Base-by-base conservation (phyloP, 305 asterid species). In the Fraxinus paxiana region DNA sequence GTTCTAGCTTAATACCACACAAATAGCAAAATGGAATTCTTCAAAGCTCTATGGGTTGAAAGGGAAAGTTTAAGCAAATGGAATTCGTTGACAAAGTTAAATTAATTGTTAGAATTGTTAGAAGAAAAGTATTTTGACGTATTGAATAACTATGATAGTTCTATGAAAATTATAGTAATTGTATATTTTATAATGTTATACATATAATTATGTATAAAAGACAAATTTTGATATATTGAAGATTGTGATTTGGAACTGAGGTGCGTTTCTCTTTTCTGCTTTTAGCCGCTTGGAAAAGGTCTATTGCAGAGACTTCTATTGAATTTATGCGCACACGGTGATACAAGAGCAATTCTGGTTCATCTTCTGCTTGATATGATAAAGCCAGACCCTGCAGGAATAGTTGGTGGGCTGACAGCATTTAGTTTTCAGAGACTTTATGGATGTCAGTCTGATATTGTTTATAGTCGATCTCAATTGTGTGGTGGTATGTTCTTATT, bases 201-300 rank as follows among this genome's bases (percentile, higher is more conserved):
- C 3, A 1, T 71, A 34, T 2, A 71, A 17, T 31, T 31, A 13
- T 33, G 48, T n/a, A 34, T 71, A 5, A 35, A 35, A 35, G 41
- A 35, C 8, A 35, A 34, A 34, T 35, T 5, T 71, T 71, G 22
- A 56, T 76, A 26, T 48, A 20, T 61, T 48, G 38, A 4, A 31
- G 30, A 65, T 26, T 31, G 31, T 71, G 67, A 48, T 10, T 2
- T 76, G 81, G 71, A 80, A 78, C 87, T 87, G 61, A 81, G 54
- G 7, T 71, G 51, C 51, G 38, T 56, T 0, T 79, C 65, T 51
- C 1, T 71, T 75, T 80, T 83, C 82, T 87, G 77, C 86, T 79
- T 86, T 81, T 81, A 94, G 99, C 99, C 99, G 80, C 98, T 96
- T 80, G 99, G 99, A 63, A 94, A 94, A 90, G 99, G 99, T 84